These are phyloP conservation scores for Pleurotus tuoliensis DNA, from an alignment of 768 basidiomycete species.

Conservation along the genomic window DNA sequence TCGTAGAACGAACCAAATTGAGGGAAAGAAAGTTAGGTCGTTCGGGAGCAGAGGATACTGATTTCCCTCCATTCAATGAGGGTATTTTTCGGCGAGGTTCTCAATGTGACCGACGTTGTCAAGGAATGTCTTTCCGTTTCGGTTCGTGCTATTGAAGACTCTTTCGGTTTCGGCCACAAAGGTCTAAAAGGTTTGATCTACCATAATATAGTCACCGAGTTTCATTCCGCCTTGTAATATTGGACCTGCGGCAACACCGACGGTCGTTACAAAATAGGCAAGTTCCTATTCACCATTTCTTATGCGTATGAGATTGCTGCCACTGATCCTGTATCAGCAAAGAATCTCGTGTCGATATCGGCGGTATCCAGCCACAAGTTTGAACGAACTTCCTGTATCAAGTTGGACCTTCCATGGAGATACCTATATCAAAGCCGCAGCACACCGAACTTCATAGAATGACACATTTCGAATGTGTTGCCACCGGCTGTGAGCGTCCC, in stretches of 20 bases:
- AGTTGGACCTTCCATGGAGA: constrained; percentile 2
- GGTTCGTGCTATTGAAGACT: not conserved
- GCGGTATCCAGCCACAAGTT: constrained; percentile 8
- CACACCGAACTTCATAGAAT: too few species aligned
- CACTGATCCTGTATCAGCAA: not conserved
- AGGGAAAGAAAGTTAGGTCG: not conserved
- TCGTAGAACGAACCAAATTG: not conserved
- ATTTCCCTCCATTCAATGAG: not conserved
- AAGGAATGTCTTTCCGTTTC: not conserved
- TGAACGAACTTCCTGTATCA: constrained; percentile 5
- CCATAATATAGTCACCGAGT: not conserved
- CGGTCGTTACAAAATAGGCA: not conserved
- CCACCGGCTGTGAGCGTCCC: constrained; percentile 1
- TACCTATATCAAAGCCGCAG: too few species aligned
- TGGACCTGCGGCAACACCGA: constrained; percentile 1
- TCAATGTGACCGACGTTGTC: constrained; percentile 3
- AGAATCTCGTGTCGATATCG: not conserved
- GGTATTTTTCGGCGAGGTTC: too few species aligned
- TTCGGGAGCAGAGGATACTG: not conserved
- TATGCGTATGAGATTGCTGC: not conserved
- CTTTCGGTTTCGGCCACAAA: not conserved
- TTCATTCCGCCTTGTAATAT: not conserved
- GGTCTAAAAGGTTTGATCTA: not conserved
- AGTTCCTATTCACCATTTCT: not conserved
- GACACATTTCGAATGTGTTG: not conserved